Evolutionary conservation across 768 basidiomycete genomes (phyloP).

Genomic region (Inosperma sp.): DNA sequence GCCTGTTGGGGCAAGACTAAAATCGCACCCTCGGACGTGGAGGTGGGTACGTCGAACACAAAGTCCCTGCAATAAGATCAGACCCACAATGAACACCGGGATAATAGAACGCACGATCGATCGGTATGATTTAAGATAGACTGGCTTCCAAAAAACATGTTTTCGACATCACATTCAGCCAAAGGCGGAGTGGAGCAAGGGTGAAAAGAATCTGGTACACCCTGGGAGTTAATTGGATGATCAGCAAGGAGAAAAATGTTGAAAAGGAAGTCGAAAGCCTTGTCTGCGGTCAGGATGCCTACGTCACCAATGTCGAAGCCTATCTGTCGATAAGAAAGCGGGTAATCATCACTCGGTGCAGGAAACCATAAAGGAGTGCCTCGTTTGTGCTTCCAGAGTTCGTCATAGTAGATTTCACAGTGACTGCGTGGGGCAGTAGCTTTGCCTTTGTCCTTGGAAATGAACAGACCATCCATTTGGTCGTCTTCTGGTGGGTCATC

Average conservation of each 20-base stretch:
- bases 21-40: slow-evolving; percentile 31
- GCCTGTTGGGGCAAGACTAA: slow-evolving; percentile 34
- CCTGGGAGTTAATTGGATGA: slow-evolving; percentile 32
- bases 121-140: background rate
- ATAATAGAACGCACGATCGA: no score
- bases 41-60: slow-evolving; percentile 14
- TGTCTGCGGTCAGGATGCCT: slow-evolving; percentile 32
- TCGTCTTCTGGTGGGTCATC: background rate
- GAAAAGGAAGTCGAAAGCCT: slow-evolving; percentile 37
- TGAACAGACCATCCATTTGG: background rate
- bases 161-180: slow-evolving; percentile 8
- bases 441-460: background rate
- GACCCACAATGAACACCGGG: no score
- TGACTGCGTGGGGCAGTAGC: background rate
- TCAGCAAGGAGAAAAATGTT: slow-evolving; percentile 31
- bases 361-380: slow-evolving; percentile 37
- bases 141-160: slow-evolving; percentile 13
- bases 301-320: slow-evolving; percentile 37
- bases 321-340: slow-evolving; percentile 22
- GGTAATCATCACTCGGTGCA: slow-evolving; percentile 23
- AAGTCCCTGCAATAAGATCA: no score
- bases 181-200: no score
- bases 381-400: slow-evolving; percentile 20
- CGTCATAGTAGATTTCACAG: background rate
- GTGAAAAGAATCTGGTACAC: slow-evolving; percentile 23